Percentiles rank a stretch among this genome's conserved stretches.
Evolutionary conservation across 1,284 basidiomycete species (phyloP).

Genomic region (Hemileia vastatrix): DNA sequence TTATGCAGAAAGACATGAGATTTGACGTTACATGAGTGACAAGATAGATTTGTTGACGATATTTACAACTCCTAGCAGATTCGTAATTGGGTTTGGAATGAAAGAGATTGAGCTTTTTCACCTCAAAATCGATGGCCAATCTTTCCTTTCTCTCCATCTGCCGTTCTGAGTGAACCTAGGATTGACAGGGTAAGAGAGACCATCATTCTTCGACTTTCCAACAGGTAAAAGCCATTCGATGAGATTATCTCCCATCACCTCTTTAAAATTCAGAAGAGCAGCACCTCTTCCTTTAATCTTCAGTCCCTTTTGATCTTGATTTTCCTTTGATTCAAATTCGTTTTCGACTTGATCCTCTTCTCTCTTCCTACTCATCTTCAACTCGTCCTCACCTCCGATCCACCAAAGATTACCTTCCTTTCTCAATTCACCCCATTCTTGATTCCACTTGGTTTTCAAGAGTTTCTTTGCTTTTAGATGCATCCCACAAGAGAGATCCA

Average conservation of each 20-base stretch:
- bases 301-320: too few species aligned
- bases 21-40: too few species aligned
- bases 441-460: conserved; percentile 56
- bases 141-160: conserved; percentile 55
- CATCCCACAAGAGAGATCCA: background rate
- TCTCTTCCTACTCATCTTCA: too few species aligned
- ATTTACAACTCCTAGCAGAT: too few species aligned
- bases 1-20: too few species aligned
- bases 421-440: conserved; percentile 62
- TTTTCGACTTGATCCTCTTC: too few species aligned
- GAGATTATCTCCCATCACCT: conserved; percentile 59
- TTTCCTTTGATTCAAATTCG: too few species aligned
- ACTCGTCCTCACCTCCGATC: too few species aligned
- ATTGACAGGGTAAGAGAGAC: conserved; percentile 58
- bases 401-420: conserved; percentile 78
- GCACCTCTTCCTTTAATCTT: too few species aligned
- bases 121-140: conserved; percentile 61
- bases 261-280: conserved; percentile 56
- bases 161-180: conserved; percentile 64
- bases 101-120: too few species aligned
- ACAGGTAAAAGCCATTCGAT: conserved; percentile 66
- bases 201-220: conserved; percentile 54
- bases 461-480: conserved; percentile 34
- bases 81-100: too few species aligned
- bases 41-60: too few species aligned